Conservation (phyloP, 352 stramenopile species). For the Phytopythium vexans region DNA sequence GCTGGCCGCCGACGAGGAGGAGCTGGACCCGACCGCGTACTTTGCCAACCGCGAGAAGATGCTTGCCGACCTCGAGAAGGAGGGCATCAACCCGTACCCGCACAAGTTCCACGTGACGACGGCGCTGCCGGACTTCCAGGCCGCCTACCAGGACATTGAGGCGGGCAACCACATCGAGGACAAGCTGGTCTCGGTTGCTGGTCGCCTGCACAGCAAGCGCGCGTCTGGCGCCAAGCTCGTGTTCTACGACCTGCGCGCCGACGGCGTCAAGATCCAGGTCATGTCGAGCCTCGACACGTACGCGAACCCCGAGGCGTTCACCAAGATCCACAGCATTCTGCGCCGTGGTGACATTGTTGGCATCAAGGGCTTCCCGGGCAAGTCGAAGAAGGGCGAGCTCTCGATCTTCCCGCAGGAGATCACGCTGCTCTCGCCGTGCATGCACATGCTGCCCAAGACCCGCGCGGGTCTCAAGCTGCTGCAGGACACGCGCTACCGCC, state of each 20-base stretch:
- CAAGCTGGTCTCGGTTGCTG: constrained; percentile 90
- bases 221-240: constrained; percentile 95
- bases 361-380: constrained; percentile 91
- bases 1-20: constrained; percentile 84
- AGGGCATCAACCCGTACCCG: constrained; percentile 95
- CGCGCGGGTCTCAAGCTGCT: constrained; percentile 64
- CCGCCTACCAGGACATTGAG: constrained; percentile 78
- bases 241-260: constrained; percentile 97
- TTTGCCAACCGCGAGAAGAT: constrained; percentile 94
- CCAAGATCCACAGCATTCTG: constrained; percentile 88
- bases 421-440: constrained; percentile 76
- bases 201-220: constrained; percentile 95
- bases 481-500: constrained; percentile 85
- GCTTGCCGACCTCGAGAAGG: constrained; percentile 88
- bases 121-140: constrained; percentile 93
- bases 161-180: constrained; percentile 80
- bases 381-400: constrained; percentile 98
- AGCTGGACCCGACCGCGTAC: constrained; percentile 97
- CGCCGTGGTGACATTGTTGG: constrained; percentile 97
- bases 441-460: constrained; percentile 83
- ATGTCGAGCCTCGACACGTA: constrained; percentile 91
- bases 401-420: constrained; percentile 93
- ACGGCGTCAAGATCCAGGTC: constrained; percentile 96
- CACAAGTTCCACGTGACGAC: constrained; percentile 98
- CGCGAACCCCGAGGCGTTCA: constrained; percentile 49